Percentiles rank a stretch among this genome's conserved stretches.
Evolutionary conservation across 768 basidiomycete genomes (phyloP).

Genomic region (Pleurotus tuber-regium): DNA sequence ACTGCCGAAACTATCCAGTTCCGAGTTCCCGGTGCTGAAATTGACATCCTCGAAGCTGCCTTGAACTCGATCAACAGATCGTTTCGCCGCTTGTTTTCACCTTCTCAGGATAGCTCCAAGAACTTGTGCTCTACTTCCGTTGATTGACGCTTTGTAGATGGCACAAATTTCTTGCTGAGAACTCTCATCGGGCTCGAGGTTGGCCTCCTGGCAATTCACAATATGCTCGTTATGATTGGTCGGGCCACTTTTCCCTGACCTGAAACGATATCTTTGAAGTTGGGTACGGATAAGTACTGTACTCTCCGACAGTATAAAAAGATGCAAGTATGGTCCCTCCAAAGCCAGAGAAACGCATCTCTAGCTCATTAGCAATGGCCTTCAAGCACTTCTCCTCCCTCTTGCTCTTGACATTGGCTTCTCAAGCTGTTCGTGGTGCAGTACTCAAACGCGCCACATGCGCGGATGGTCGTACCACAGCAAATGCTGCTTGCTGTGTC

Average conservation of each 20-base stretch:
- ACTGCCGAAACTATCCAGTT: background rate
- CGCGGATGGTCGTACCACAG: conserved; percentile 13
- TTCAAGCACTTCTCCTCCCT: conserved; percentile 8
- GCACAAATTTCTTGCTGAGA: conserved; percentile 1
- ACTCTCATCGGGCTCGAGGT: background rate
- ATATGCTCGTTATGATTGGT: background rate
- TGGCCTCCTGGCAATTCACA: background rate
- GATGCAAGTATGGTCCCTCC: background rate
- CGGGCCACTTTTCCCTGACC: background rate
- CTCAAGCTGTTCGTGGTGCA: conserved; percentile 4
- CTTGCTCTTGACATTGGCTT: background rate
- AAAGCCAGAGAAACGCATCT: background rate
- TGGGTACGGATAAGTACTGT: no score
- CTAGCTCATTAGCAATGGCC: conserved; percentile 5
- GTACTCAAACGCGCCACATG: conserved; percentile 15
- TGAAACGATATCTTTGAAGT: no score
- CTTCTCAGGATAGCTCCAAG: conserved; percentile 4
- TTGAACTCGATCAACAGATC: background rate
- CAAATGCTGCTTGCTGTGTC: conserved; percentile 13
- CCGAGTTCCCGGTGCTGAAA: background rate
- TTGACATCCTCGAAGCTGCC: background rate
- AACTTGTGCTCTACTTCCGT: background rate
- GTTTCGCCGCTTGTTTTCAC: background rate
- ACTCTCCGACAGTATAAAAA: conserved; percentile 4
- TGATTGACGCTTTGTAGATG: background rate